Conservation (phyloP, 306 rosid species). For the Nissolia schottii region DNA sequence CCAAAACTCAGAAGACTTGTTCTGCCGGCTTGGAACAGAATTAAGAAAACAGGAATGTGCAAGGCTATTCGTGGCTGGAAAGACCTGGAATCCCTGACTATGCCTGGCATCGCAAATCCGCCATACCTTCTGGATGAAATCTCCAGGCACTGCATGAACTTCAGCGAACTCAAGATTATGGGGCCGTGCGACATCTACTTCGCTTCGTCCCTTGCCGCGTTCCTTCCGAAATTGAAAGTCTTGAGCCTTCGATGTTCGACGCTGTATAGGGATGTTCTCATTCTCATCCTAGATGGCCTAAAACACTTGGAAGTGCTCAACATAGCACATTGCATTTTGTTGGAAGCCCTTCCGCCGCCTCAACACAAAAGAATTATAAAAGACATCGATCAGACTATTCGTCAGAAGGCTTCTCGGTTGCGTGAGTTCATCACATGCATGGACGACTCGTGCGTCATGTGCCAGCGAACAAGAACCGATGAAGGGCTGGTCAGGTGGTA, state of each 20-base stretch:
- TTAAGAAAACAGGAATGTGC: slow-evolving; percentile 72
- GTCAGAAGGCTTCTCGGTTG: slow-evolving; percentile 53
- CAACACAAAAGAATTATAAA: slow-evolving; percentile 23
- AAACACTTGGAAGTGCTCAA: slow-evolving; percentile 64
- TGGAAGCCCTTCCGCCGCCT: slow-evolving; percentile 45
- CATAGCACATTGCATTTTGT: slow-evolving; percentile 60
- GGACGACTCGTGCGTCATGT: slow-evolving; percentile 61
- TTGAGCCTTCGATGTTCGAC: slow-evolving; percentile 70
- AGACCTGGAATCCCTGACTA: slow-evolving; percentile 67
- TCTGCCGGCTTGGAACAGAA: slow-evolving; percentile 84
- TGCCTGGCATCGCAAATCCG: slow-evolving; percentile 70
- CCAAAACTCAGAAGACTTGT: slow-evolving; percentile 56
- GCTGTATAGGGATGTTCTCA: slow-evolving; percentile 45
- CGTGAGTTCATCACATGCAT: slow-evolving; percentile 58
- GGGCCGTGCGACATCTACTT: slow-evolving; percentile 61
- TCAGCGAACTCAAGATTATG: slow-evolving; percentile 73
- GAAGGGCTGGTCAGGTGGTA: slow-evolving; percentile 88
- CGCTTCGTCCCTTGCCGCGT: slow-evolving; percentile 41
- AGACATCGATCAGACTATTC: slow-evolving; percentile 46
- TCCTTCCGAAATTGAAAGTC: slow-evolving; percentile 58
- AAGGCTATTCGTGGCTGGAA: slow-evolving; percentile 66
- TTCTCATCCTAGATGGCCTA: slow-evolving; percentile 47
- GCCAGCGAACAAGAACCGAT: slow-evolving; percentile 57
- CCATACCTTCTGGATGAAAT: slow-evolving; percentile 67
- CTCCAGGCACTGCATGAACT: slow-evolving; percentile 51